Conservation (phyloP, 129 eudicot genomes). For the Escallonia rubra region DNA sequence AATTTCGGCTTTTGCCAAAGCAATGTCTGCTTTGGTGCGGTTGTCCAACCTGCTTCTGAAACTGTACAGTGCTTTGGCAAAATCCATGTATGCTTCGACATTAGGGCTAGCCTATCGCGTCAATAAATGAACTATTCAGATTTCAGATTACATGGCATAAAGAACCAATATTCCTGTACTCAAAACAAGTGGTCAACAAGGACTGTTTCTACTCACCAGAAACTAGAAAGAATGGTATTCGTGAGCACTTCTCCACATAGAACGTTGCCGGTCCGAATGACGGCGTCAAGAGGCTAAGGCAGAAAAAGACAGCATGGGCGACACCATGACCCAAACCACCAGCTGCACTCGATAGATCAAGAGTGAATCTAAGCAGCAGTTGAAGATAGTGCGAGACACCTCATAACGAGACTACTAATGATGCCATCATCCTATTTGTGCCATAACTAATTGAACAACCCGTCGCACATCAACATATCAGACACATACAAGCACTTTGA, state of each 20-base stretch:
- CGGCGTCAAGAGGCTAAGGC: constrained; percentile 90
- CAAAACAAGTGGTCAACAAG: background rate
- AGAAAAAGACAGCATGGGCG: constrained; percentile 97
- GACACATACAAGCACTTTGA: background rate
- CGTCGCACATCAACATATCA: background rate
- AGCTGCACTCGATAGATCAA: constrained; percentile 50
- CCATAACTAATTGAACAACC: background rate
- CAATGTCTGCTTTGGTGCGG: no score
- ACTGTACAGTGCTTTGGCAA: no score
- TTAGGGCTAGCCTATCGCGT: no score
- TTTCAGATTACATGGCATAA: no score
- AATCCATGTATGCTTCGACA: no score
- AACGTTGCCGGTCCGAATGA: constrained; percentile 93
- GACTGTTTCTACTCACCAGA: constrained; percentile 46
- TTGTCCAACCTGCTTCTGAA: no score
- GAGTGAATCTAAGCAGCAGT: constrained; percentile 1
- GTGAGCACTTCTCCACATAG: constrained; percentile 84
- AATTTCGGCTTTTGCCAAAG: no score
- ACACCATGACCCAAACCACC: constrained; percentile 98
- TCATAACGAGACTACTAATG: no score
- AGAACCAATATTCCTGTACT: no score
- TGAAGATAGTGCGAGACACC: background rate
- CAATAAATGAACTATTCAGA: no score
- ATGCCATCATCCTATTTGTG: no score
- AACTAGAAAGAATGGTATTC: constrained; percentile 81